A percentile compares a stretch with the other conserved stretches of the same genome.
phyloP scores from a whole-genome alignment of 371 early-diverging fungal genomes.

The Gilbertella persicaria region DNA sequence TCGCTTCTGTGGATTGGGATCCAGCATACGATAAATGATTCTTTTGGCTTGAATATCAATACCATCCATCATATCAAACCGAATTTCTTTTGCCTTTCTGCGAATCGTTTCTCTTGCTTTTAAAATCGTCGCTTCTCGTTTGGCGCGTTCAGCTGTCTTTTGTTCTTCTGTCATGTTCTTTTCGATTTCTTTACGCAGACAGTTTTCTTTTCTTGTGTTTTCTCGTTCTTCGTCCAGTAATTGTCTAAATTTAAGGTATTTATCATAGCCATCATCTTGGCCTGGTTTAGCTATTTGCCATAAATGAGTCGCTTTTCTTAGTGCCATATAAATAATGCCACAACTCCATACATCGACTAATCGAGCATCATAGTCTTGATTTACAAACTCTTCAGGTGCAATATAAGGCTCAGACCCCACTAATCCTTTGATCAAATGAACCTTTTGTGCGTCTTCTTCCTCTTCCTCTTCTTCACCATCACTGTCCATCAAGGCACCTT shows the following conservation, averaged over 20 bases:
- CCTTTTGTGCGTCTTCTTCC: slow-evolving; percentile 23
- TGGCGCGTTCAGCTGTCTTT: slow-evolving; percentile 15
- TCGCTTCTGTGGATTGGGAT: slow-evolving; percentile 61
- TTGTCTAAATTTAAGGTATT: slow-evolving; percentile 40
- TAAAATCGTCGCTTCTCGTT: slow-evolving; percentile 22
- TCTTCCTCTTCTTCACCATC: slow-evolving; percentile 27
- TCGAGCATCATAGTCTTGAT: slow-evolving; percentile 43
- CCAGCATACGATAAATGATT: slow-evolving; percentile 60
- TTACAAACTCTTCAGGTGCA: slow-evolving; percentile 52
- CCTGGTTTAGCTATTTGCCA: slow-evolving; percentile 48
- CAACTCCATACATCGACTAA: slow-evolving; percentile 56
- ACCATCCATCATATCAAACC: slow-evolving; percentile 46
- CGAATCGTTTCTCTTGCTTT: slow-evolving; percentile 42
- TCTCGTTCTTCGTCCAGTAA: slow-evolving; percentile 43
- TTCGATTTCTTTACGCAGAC: slow-evolving; percentile 6
- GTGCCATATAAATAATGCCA: slow-evolving; percentile 49
- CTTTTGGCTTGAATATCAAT: slow-evolving; percentile 47
- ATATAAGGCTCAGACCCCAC: slow-evolving; percentile 60
- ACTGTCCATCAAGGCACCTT: slow-evolving; percentile 34
- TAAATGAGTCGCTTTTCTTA: slow-evolving; percentile 41
- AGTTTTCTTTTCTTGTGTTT: slow-evolving; percentile 25
- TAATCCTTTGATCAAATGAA: slow-evolving; percentile 34
- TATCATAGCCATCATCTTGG: slow-evolving; percentile 39
- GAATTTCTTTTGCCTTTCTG: slow-evolving; percentile 34
- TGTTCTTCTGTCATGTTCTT: slow-evolving; percentile 17